phyloP scores from a whole-genome alignment of 805 yeast genomes.

The Candida suzukii region DNA sequence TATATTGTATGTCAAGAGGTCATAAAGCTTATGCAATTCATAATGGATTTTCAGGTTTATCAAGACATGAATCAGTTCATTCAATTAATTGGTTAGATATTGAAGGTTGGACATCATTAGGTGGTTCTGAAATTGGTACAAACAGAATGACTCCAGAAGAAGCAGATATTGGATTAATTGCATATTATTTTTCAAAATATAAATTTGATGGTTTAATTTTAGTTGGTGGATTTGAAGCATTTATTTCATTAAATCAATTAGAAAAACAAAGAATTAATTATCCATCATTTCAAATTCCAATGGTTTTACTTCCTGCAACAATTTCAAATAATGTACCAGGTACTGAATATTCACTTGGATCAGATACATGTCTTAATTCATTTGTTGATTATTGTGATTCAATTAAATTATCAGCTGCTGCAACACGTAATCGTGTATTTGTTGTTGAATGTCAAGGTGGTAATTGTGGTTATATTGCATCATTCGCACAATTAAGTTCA shows the following conservation, averaged over 20 bases:
- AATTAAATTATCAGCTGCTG: conserved; percentile 89
- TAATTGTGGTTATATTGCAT: conserved; percentile 88
- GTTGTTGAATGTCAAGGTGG: conserved; percentile 99
- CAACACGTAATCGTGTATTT: conserved; percentile 89
- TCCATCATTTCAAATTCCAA: conserved; percentile 91
- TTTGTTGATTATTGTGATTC: conserved; percentile 91
- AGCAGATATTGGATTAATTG: conserved; percentile 80
- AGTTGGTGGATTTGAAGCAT: conserved; percentile 98
- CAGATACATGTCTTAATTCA: conserved; percentile 92
- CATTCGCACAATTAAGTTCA: conserved; percentile 73
- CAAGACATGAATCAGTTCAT: conserved; percentile 79
- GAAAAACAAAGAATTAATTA: conserved; percentile 68
- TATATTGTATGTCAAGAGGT: conserved; percentile 83
- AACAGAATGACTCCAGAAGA: conserved; percentile 79
- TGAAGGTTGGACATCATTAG: conserved; percentile 80
- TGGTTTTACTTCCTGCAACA: conserved; percentile 91
- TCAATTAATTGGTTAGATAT: conserved; percentile 78
- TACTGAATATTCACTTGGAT: conserved; percentile 90
- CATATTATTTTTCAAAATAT: conserved; percentile 87
- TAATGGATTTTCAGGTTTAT: conserved; percentile 89
- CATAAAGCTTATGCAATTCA: conserved; percentile 87
- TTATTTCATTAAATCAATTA: conserved; percentile 72
- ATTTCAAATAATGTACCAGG: conserved; percentile 99
- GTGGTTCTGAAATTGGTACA: conserved; percentile 97
- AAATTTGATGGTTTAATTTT: conserved; percentile 82